These are phyloP conservation scores for Immersiporthe knoxdaviesiana DNA, from an alignment of 2,329 filamentous ascomycete genomes.

Conservation along the genomic window DNA sequence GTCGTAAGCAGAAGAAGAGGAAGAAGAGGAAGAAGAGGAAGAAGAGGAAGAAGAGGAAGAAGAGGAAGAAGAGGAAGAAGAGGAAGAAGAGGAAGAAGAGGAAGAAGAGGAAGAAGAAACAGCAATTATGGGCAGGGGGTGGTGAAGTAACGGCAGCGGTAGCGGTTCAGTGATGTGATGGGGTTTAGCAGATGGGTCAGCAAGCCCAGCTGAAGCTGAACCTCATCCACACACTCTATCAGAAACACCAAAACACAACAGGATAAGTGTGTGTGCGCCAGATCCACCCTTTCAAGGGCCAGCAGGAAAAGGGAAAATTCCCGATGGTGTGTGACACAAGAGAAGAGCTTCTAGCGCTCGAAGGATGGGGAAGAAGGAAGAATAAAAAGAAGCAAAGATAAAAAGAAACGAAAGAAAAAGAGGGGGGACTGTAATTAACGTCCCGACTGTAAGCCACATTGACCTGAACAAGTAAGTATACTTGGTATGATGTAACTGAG, in stretches of 20 bases:
- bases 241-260: not conserved
- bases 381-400: not conserved
- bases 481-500: not conserved
- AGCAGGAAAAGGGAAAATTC: constrained; percentile 18
- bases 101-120: too few relatives aligned
- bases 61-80: too few relatives aligned
- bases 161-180: too few relatives aligned
- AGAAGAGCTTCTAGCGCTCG: constrained; percentile 21
- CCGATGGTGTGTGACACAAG: constrained; percentile 30
- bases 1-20: not conserved
- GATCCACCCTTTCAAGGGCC: not conserved
- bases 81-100: too few relatives aligned
- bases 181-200: not conserved
- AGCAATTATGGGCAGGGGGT: too few relatives aligned
- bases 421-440: not conserved
- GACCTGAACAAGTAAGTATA: not conserved
- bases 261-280: not conserved
- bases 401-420: not conserved
- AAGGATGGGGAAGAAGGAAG: not conserved
- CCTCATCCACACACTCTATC: not conserved
- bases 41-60: too few relatives aligned
- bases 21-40: not conserved
- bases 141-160: too few relatives aligned
- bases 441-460: not conserved
- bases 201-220: not conserved